phyloP scores from a whole-genome alignment of 331 rosid species.

The Saraca asoca region DNA sequence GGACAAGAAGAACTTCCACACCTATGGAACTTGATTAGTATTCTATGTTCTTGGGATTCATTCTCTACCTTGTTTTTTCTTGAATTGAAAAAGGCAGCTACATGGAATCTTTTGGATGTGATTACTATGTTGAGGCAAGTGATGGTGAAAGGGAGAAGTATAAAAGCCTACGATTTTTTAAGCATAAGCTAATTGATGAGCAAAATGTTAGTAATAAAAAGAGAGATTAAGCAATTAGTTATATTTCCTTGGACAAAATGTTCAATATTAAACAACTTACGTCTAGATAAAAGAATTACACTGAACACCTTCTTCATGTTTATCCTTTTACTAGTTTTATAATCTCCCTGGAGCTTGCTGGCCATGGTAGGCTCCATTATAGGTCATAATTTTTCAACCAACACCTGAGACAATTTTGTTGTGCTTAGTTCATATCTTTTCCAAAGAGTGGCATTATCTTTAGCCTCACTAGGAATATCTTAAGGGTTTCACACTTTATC shows the following conservation, averaged over 20 bases:
- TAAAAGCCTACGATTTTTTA: too few relatives aligned
- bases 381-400: slow-evolving; percentile 87
- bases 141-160: too few relatives aligned
- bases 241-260: not conserved
- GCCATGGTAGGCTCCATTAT: slow-evolving; percentile 92
- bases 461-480: slow-evolving; percentile 44
- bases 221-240: not conserved
- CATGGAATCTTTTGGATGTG: too few relatives aligned
- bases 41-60: too few relatives aligned
- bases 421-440: slow-evolving; percentile 71
- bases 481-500: slow-evolving; percentile 58
- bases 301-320: slow-evolving; percentile 87
- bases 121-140: too few relatives aligned
- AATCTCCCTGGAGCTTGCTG: slow-evolving; percentile 92
- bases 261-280: not conserved
- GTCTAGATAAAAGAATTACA: slow-evolving; percentile 9
- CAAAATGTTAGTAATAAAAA: not conserved
- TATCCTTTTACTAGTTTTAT: slow-evolving; percentile 85
- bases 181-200: too few relatives aligned
- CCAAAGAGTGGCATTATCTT: slow-evolving; percentile 65
- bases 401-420: slow-evolving; percentile 74
- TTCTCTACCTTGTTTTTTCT: too few relatives aligned
- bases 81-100: too few relatives aligned
- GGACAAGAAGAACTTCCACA: too few relatives aligned
- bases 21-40: too few relatives aligned